Evolutionary conservation across 108 stramenopile species (phyloP).

Genomic region (Skeletonema marinoi): DNA sequence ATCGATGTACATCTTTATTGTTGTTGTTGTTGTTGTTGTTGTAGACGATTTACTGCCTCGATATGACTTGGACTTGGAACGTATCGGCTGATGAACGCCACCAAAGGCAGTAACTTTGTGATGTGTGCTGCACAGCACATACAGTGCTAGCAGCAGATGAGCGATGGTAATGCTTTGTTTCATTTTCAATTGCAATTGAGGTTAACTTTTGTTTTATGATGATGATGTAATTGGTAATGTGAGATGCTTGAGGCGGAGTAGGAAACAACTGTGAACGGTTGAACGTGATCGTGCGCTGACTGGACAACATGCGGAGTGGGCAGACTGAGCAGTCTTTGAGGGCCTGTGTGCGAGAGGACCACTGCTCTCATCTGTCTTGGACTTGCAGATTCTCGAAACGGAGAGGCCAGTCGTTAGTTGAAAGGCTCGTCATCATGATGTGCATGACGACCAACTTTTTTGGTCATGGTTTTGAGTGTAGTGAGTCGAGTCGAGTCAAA

Average conservation of each 20-base stretch:
- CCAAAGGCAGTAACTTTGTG: neutral
- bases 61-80: neutral
- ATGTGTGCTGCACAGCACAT: neutral
- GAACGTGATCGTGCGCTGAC: too few relatives aligned
- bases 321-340: too few relatives aligned
- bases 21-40: neutral
- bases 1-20: constrained; percentile 9
- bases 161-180: constrained; percentile 7
- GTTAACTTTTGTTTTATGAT: neutral
- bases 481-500: too few relatives aligned
- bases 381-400: too few relatives aligned
- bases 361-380: too few relatives aligned
- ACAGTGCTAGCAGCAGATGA: constrained; percentile 8
- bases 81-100: constrained; percentile 1
- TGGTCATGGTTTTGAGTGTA: too few relatives aligned
- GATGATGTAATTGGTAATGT: too few relatives aligned
- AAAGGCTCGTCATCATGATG: too few relatives aligned
- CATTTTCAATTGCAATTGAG: constrained; percentile 2
- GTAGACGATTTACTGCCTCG: neutral
- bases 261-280: neutral
- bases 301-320: too few relatives aligned
- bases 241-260: neutral
- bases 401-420: too few relatives aligned
- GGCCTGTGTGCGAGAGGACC: too few relatives aligned
- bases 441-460: too few relatives aligned